Conservation (phyloP, 2,329 filamentous ascomycete genomes). For the Paracoccidioides brasiliensis region DNA sequence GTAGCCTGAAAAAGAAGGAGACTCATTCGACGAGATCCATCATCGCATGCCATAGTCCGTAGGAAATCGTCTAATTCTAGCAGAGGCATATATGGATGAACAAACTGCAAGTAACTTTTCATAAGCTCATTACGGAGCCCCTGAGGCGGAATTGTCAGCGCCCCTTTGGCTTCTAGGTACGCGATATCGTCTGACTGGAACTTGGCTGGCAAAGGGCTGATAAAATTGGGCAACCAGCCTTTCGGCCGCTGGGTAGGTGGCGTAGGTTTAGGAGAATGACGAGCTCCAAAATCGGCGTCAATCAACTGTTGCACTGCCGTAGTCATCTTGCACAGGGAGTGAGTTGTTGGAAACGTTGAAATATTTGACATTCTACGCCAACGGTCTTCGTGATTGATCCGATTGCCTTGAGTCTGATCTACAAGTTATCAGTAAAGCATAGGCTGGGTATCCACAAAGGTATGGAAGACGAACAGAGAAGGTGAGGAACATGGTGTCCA, state of each 20-base stretch:
- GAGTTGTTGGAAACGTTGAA: constrained; percentile 25
- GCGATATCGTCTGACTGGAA: constrained; percentile 70
- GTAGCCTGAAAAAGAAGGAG: constrained; percentile 83
- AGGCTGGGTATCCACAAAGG: constrained; percentile 5
- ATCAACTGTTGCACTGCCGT: constrained; percentile 25
- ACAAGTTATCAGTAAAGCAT: constrained; percentile 5
- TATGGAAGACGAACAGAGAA: constrained; percentile 43
- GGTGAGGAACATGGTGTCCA: constrained; percentile 49
- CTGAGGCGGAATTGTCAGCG: constrained; percentile 59
- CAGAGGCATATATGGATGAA: constrained; percentile 88
- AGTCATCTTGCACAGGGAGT: constrained; percentile 25
- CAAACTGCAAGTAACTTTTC: constrained; percentile 72
- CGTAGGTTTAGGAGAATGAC: constrained; percentile 35
- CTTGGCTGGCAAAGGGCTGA: constrained; percentile 64
- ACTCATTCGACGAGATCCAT: constrained; percentile 61
- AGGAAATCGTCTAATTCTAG: constrained; percentile 54
- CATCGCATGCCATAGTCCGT: constrained; percentile 45
- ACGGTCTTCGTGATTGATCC: constrained; percentile 31
- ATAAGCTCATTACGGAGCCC: constrained; percentile 68
- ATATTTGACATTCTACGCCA: constrained; percentile 34
- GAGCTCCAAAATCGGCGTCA: constrained; percentile 18
- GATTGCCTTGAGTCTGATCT: constrained; percentile 38
- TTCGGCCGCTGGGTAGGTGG: constrained; percentile 29
- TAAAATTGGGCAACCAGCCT: constrained; percentile 49
- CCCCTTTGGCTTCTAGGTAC: constrained; percentile 74